Evolutionary conservation across 148 eudicot genomes (phyloP), one percentile per base, ranked within the genome.

Genomic region (Camellia sinensis): DNA sequence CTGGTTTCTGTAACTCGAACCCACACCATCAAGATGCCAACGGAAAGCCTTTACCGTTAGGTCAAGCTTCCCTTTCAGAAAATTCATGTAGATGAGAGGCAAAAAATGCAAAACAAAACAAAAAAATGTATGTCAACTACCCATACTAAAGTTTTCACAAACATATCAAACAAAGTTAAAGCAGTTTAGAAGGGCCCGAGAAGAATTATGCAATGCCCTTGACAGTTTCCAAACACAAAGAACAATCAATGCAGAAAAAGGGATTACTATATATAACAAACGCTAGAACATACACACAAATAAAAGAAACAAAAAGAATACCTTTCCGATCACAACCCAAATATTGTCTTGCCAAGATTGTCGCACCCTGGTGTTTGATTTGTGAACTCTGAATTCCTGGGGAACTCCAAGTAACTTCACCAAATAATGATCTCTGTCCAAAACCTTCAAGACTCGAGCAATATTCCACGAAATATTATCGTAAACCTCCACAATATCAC

Each of bases 291-390:
- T 2, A 61, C 7, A 61, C 65, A n/a, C 7, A 19, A 12, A 64
- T 29, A 12, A 80, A 62, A 21, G 43, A 19, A 13, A 14, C 8
- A 17, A 19, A 52, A 44, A 18, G 45, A 52, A 2, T 84, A 91
- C 92, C 91, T 91, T 86, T 62, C 75, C 83, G 21, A 83, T 76
- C 79, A 77, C 60, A 81, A 83, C 41, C 94, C 94, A 88, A 78
- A 83, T 78, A 69, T 81, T 81, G 77, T 84, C 84, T 69, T 74
- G 68, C 94, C 92, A 91, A 37, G 80, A 80, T 82, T 84, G 90
- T 17, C 83, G 80, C 54, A 80, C 71, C 76, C 95, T 86, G 64
- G 83, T 87, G 72, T 64, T 84, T 15, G 84, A 79, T 73, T 69
- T 83, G 70, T 85, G 72, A 71, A 87, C 87, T 44, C 60, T 78